Percentiles rank a stretch among this genome's conserved stretches.
These are phyloP conservation scores for Penicillium flavigenum DNA, from an alignment of 495 filamentous ascomycete species.

Conservation along the genomic window DNA sequence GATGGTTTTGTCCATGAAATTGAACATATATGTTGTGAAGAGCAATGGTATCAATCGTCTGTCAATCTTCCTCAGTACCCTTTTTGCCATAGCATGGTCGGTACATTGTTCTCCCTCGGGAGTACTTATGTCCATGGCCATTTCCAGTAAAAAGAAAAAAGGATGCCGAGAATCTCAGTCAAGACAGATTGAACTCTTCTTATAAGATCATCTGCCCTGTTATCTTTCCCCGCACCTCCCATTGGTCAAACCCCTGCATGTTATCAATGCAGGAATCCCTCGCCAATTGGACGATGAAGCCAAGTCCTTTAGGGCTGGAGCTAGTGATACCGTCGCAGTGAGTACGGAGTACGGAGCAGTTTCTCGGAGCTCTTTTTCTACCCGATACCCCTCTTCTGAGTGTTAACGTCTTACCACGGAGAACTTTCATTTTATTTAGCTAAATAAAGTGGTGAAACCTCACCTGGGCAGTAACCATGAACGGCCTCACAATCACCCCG, in stretches of 20 bases:
- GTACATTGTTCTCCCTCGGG: slow-evolving; percentile 15
- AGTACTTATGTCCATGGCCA: slow-evolving; percentile 13
- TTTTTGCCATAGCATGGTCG: slow-evolving; percentile 15
- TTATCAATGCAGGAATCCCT: slow-evolving; percentile 13
- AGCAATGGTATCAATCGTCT: slow-evolving; percentile 45
- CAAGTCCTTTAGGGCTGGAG: slow-evolving; percentile 1
- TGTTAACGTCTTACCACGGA: background rate
- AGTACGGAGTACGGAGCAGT: too few species aligned
- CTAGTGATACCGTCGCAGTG: background rate
- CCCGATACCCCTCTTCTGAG: background rate
- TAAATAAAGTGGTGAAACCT: background rate
- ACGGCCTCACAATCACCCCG: slow-evolving; percentile 29
- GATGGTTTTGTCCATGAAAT: slow-evolving; percentile 56
- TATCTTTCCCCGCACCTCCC: slow-evolving; percentile 22
- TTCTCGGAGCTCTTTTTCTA: background rate
- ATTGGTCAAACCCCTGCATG: slow-evolving; percentile 11
- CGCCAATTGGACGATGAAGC: slow-evolving; percentile 2
- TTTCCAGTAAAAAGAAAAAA: too few species aligned
- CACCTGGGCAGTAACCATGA: slow-evolving; percentile 15
- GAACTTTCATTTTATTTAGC: background rate
- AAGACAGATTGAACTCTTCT: background rate
- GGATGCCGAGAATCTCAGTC: background rate
- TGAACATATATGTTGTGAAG: slow-evolving; percentile 39
- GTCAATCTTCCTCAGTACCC: slow-evolving; percentile 49
- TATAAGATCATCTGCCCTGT: slow-evolving; percentile 1